A percentile compares a stretch with the other conserved stretches of the same genome.
Evolutionary conservation across 2,329 filamentous ascomycete genomes (phyloP).

Genomic region (Fusarium sp.): DNA sequence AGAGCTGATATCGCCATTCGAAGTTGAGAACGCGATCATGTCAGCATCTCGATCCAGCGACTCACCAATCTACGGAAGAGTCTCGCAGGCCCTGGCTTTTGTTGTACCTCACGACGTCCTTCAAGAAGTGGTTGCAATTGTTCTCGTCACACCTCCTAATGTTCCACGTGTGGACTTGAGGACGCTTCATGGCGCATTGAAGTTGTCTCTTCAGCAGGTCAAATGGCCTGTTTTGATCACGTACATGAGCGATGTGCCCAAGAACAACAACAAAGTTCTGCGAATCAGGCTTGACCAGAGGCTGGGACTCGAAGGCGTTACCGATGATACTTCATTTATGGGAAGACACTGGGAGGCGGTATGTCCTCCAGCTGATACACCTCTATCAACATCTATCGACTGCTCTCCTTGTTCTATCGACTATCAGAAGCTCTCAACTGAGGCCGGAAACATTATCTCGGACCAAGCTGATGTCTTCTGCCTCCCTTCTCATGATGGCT

Average conservation of each 20-base stretch:
- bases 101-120: conserved; percentile 9
- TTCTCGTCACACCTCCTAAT: not conserved
- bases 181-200: not conserved
- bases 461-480: conserved; percentile 1
- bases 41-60: not conserved
- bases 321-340: conserved; percentile 2
- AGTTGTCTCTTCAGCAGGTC: conserved; percentile 6
- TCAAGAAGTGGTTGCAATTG: conserved; percentile 1
- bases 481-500: not conserved
- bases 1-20: conserved; percentile 9
- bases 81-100: conserved; percentile 2
- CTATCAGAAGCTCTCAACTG: not conserved
- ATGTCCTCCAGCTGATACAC: not conserved
- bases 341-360: not conserved
- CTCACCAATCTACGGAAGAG: not conserved
- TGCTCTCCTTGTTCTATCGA: not conserved
- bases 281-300: conserved; percentile 8
- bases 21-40: conserved; percentile 26
- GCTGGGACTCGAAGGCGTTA: not conserved
- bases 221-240: conserved; percentile 19
- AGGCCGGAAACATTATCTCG: fast-evolving
- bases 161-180: not conserved
- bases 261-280: conserved; percentile 22
- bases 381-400: not conserved
- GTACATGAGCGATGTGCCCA: conserved; percentile 9